Base-by-base conservation (phyloP, 441 rosid genomes). In the Daphne laureola region DNA sequence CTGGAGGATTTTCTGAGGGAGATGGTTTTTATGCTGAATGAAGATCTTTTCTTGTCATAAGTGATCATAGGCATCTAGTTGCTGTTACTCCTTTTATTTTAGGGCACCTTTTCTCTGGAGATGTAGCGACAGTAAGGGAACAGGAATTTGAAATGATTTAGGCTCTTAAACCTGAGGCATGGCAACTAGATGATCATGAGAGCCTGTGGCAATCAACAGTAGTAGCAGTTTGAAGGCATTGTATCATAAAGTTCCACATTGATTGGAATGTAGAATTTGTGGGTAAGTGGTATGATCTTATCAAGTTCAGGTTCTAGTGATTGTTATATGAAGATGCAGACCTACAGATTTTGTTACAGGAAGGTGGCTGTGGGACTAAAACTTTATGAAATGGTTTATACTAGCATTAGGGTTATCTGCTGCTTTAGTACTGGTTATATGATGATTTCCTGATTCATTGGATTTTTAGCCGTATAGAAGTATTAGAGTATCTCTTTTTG, bases 311-410 rank as follows among this genome's bases (percentile, higher is more conserved):
- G 38, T 54, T 43, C 49, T 46, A 27, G 43, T 41, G 42, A 21
- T 57, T 51, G 43, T 61, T 21, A 46, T 43, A 52, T 27, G 16
- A 56, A 72, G 68, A 56, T 55, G 54, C 52, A 53, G 44, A 21
- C 27, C 43, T 4, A n/a, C 52, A 55, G 53, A 57, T 27, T 58
- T 16, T 64, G 21, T 45, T 62, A 51, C 49, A 1, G 43, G 54
- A 57, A 46, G 18, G 51, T 17, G 61, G 46, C 31, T 26, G 51
- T 35, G 55, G 41, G 43, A n/a, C 54, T 50, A 41, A 52, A 36
- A 16, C 27, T 54, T 53, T 45, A 12, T 25, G 14, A 43, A 26
- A 51, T 14, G 17, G 27, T 52, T 14, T 54, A 17, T 40, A 55
- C 63, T 11, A 38, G 46, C 51, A 55, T 47, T 40, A 23, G 45